Percentiles rank a stretch among this genome's conserved stretches.
phyloP scores from a whole-genome alignment of 1,284 basidiomycete genomes.

The Amylostereum areolatum region DNA sequence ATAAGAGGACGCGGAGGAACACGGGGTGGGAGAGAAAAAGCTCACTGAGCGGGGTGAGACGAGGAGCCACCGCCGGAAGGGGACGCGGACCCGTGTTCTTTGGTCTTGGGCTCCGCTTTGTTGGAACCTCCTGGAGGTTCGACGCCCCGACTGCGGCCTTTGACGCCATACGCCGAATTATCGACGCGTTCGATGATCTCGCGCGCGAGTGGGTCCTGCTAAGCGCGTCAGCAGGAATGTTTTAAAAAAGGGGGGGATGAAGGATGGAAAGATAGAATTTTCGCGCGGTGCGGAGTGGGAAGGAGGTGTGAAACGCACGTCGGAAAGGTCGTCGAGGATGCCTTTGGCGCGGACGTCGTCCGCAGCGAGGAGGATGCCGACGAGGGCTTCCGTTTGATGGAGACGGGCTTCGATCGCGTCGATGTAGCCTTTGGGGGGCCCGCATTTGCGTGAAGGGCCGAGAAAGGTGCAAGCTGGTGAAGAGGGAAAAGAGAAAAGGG shows the following conservation, averaged over 20 bases:
- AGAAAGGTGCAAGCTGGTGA: slow-evolving; percentile 70
- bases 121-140: slow-evolving; percentile 18
- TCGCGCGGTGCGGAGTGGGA: neutral
- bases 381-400: slow-evolving; percentile 80
- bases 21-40: no score
- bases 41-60: slow-evolving; percentile 55
- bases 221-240: slow-evolving; percentile 6
- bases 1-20: no score
- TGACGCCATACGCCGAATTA: slow-evolving; percentile 67
- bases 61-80: slow-evolving; percentile 24
- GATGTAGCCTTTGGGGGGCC: slow-evolving; percentile 86
- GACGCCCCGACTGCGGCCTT: slow-evolving; percentile 43
- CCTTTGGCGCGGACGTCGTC: slow-evolving; percentile 58
- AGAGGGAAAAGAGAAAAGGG: slow-evolving; percentile 2
- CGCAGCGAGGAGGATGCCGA: slow-evolving; percentile 70
- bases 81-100: slow-evolving; percentile 17
- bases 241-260: slow-evolving; percentile 3
- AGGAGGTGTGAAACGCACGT: slow-evolving; percentile 25
- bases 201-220: slow-evolving; percentile 61
- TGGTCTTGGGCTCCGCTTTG: slow-evolving; percentile 15
- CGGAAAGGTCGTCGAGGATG: slow-evolving; percentile 51
- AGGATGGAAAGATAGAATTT: neutral
- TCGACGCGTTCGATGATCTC: slow-evolving; percentile 75
- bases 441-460: slow-evolving; percentile 76
- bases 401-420: slow-evolving; percentile 84